phyloP scores from a whole-genome alignment of 1,284 basidiomycete genomes.

The Moesziomyces antarcticus region DNA sequence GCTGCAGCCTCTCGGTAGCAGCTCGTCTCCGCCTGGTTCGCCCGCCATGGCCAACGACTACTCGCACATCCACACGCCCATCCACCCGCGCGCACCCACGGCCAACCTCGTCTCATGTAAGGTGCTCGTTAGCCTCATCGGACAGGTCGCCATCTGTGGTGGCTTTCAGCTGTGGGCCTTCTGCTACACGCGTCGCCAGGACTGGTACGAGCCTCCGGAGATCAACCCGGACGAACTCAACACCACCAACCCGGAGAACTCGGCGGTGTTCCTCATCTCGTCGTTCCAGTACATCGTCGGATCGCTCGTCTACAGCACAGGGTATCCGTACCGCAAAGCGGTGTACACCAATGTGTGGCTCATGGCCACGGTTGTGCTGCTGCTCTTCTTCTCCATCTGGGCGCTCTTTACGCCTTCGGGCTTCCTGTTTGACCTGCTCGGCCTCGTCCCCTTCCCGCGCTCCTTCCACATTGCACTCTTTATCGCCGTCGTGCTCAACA shows the following conservation, averaged over 20 bases:
- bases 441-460: slow-evolving; percentile 81
- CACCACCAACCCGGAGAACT: slow-evolving; percentile 93
- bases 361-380: slow-evolving; percentile 50
- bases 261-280: slow-evolving; percentile 89
- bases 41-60: slow-evolving; percentile 20
- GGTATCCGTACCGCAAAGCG: slow-evolving; percentile 92
- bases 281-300: slow-evolving; percentile 99
- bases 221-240: slow-evolving; percentile 81
- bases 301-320: slow-evolving; percentile 95
- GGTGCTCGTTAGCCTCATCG: slow-evolving; percentile 91
- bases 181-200: slow-evolving; percentile 84
- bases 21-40: slow-evolving; percentile 6
- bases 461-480: slow-evolving; percentile 79
- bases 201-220: slow-evolving; percentile 79
- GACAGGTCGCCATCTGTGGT: slow-evolving; percentile 89
- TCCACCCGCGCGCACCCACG: slow-evolving; percentile 91
- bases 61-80: slow-evolving; percentile 62
- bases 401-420: slow-evolving; percentile 72
- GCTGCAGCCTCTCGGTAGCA: slow-evolving; percentile 31
- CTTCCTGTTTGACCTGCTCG: slow-evolving; percentile 76
- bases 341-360: slow-evolving; percentile 84
- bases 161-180: slow-evolving; percentile 87
- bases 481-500: slow-evolving; percentile 78
- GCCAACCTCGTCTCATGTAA: slow-evolving; percentile 96
- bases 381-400: slow-evolving; percentile 55